Conservation (phyloP, 2,329 filamentous ascomycete species). For the Simplicillium aogashimaense region DNA sequence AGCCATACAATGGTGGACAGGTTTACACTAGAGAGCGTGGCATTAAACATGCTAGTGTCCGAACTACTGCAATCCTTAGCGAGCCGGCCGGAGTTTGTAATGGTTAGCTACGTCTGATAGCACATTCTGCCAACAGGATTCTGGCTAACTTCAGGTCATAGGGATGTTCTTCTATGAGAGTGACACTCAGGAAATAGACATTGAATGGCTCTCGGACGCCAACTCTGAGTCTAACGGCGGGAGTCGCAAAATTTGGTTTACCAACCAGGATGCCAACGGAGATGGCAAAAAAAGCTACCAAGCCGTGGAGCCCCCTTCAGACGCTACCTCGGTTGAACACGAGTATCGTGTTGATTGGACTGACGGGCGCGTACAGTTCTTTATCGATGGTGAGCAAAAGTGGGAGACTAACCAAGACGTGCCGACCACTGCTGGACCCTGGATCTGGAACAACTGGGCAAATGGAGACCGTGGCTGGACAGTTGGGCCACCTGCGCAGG, state of each 20-base stretch:
- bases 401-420: slow-evolving; percentile 17
- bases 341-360: slow-evolving; percentile 22
- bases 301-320: slow-evolving; percentile 9
- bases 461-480: slow-evolving; percentile 19
- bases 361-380: slow-evolving; percentile 13
- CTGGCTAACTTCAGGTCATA: too few species aligned
- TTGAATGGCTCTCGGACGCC: slow-evolving; percentile 21
- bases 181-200: slow-evolving; percentile 18
- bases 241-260: slow-evolving; percentile 16
- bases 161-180: slow-evolving; percentile 20
- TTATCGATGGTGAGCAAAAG: slow-evolving; percentile 15
- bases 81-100: too few species aligned
- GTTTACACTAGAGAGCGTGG: too few species aligned
- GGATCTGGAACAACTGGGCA: slow-evolving; percentile 22
- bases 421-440: slow-evolving; percentile 13
- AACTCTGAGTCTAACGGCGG: slow-evolving; percentile 16
- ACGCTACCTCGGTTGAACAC: slow-evolving; percentile 16
- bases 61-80: too few species aligned
- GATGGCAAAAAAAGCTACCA: slow-evolving; percentile 8
- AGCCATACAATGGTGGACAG: too few species aligned
- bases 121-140: too few species aligned
- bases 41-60: too few species aligned
- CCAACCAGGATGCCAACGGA: slow-evolving; percentile 13
- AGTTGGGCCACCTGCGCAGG: slow-evolving; percentile 14
- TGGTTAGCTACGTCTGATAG: too few species aligned